Conservation (phyloP, 2,329 filamentous ascomycete species). For the Clarireedia sp. region DNA sequence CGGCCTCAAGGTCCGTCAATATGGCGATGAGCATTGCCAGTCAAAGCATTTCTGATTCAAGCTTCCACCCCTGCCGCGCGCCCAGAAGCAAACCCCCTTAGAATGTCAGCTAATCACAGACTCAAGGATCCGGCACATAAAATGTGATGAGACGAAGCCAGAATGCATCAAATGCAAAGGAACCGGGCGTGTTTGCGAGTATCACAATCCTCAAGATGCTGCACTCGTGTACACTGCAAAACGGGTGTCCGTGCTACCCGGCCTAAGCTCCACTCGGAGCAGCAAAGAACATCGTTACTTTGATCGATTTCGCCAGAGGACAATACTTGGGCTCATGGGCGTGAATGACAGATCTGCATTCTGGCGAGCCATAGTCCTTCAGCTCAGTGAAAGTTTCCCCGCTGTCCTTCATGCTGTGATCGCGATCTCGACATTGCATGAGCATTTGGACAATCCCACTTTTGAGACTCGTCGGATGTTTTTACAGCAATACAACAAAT, state of each 20-base stretch:
- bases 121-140: slow-evolving; percentile 12
- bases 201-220: slow-evolving; percentile 4
- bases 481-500: slow-evolving; percentile 6
- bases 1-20: slow-evolving; percentile 79
- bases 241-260: not conserved
- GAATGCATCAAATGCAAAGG: slow-evolving; percentile 12
- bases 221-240: not conserved
- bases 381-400: slow-evolving; percentile 11
- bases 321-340: slow-evolving; percentile 8
- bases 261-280: slow-evolving; percentile 3
- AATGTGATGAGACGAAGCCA: slow-evolving; percentile 19
- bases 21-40: slow-evolving; percentile 69
- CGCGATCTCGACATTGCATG: slow-evolving; percentile 12
- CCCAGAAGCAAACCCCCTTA: too few species aligned
- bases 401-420: slow-evolving; percentile 15
- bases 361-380: slow-evolving; percentile 13
- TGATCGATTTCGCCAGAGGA: slow-evolving; percentile 12
- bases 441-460: not conserved
- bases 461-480: not conserved
- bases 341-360: slow-evolving; percentile 13
- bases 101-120: not conserved
- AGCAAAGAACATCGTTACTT: slow-evolving; percentile 13
- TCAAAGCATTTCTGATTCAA: slow-evolving; percentile 66
- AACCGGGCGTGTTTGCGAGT: slow-evolving; percentile 13
- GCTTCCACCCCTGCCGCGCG: slow-evolving; percentile 9